Evolutionary conservation across 345 rosid species (phyloP).

Genomic region (Barbarea vulgaris): DNA sequence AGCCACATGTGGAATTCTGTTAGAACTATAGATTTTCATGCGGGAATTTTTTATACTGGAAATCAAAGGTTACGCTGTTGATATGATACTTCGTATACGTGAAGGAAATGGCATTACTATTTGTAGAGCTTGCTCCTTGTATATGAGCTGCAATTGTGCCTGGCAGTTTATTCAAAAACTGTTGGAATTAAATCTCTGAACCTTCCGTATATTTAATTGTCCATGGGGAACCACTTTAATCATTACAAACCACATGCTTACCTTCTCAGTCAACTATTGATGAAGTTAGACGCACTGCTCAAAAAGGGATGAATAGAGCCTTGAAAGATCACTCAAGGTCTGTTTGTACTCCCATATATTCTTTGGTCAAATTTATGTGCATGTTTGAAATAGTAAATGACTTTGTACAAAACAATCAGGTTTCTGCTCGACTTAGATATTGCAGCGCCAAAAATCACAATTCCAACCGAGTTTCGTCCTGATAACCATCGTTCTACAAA

Average conservation of each 20-base stretch:
- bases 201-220: slow-evolving; percentile 15
- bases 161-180: slow-evolving; percentile 19
- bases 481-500: slow-evolving; percentile 72
- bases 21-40: slow-evolving; percentile 2
- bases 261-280: slow-evolving; percentile 84
- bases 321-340: slow-evolving; percentile 92
- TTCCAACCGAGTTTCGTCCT: slow-evolving; percentile 89
- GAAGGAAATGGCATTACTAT: background rate
- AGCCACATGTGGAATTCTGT: slow-evolving; percentile 2
- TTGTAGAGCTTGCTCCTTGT: slow-evolving; percentile 25
- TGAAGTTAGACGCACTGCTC: slow-evolving; percentile 96
- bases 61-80: background rate
- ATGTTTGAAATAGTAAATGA: slow-evolving; percentile 15
- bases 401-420: slow-evolving; percentile 52
- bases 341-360: slow-evolving; percentile 25
- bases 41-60: background rate
- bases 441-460: slow-evolving; percentile 98
- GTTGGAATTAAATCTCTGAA: slow-evolving; percentile 11
- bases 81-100: slow-evolving; percentile 9
- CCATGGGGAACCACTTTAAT: slow-evolving; percentile 8
- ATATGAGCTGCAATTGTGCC: background rate
- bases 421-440: slow-evolving; percentile 93
- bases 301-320: slow-evolving; percentile 86
- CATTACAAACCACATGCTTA: slow-evolving; percentile 25
- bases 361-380: slow-evolving; percentile 20